These are phyloP conservation scores for Tricholoma flavovirens DNA, from an alignment of 768 basidiomycete genomes.

Conservation along the genomic window DNA sequence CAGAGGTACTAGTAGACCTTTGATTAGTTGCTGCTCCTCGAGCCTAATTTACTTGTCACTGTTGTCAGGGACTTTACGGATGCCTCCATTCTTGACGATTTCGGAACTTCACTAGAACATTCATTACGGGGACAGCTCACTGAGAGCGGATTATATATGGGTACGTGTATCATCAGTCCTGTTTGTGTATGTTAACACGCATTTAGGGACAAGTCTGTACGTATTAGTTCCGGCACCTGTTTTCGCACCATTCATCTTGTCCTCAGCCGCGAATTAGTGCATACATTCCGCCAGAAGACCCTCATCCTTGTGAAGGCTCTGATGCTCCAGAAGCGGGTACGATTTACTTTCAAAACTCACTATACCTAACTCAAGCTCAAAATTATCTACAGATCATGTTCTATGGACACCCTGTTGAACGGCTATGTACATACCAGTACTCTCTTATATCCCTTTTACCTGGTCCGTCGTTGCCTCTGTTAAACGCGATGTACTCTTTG, in stretches of 20 bases:
- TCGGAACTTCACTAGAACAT: slow-evolving; percentile 69
- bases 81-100: slow-evolving; percentile 84
- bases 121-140: slow-evolving; percentile 78
- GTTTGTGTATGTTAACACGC: not conserved
- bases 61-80: slow-evolving; percentile 79
- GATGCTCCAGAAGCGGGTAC: slow-evolving; percentile 87
- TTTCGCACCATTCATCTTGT: slow-evolving; percentile 3
- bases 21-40: not conserved
- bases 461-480: slow-evolving; percentile 39
- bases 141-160: slow-evolving; percentile 94
- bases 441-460: slow-evolving; percentile 92
- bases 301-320: slow-evolving; percentile 92
- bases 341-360: not conserved
- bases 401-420: slow-evolving; percentile 93
- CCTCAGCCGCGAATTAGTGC: slow-evolving; percentile 81
- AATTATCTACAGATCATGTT: slow-evolving; percentile 76
- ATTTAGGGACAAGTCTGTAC: slow-evolving; percentile 64
- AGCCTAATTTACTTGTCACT: slow-evolving; percentile 27
- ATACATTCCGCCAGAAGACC: slow-evolving; percentile 89
- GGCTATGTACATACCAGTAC: slow-evolving; percentile 95
- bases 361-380: not conserved
- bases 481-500: not conserved
- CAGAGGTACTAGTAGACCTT: slow-evolving; percentile 55
- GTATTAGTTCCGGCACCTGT: slow-evolving; percentile 14
- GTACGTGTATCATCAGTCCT: slow-evolving; percentile 34